phyloP scores from a whole-genome alignment of 2,329 filamentous ascomycete species.

The Botrytis deweyae region DNA sequence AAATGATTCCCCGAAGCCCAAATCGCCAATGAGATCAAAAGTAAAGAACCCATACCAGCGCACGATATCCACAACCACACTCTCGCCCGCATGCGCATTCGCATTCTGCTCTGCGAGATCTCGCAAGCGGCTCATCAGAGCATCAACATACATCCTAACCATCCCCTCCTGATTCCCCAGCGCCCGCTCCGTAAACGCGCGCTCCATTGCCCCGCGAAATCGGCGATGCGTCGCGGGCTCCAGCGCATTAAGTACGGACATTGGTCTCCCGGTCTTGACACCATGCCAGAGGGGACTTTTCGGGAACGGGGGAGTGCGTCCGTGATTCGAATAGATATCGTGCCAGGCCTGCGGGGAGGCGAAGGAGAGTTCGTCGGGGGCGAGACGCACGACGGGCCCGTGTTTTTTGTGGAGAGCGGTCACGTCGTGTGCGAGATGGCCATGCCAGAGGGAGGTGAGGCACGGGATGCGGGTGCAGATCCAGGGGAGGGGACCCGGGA shows the following conservation, averaged over 20 bases:
- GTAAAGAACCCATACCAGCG: neutral
- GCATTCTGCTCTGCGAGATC: neutral
- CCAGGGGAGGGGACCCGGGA: neutral
- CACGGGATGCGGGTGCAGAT: neutral
- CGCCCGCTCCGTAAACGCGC: too few species aligned
- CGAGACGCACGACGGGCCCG: neutral
- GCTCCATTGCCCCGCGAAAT: too few species aligned
- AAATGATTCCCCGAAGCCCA: neutral
- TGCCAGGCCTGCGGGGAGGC: too few species aligned
- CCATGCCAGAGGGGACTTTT: neutral
- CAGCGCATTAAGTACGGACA: neutral
- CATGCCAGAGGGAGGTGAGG: neutral
- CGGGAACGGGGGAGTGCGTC: neutral
- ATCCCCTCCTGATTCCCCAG: neutral
- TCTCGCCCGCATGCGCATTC: neutral
- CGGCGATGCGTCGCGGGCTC: too few species aligned
- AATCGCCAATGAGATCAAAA: neutral
- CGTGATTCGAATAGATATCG: neutral
- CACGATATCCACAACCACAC: neutral
- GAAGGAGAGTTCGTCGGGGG: neutral
- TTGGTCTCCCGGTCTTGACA: neutral
- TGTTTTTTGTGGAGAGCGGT: neutral
- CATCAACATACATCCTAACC: neutral
- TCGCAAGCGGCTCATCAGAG: accelerated
- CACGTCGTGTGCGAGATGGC: neutral